A percentile compares a stretch with the other conserved stretches of the same genome.
Conservation (phyloP, 129 eudicot genomes). For the Deinandra increscens region DNA sequence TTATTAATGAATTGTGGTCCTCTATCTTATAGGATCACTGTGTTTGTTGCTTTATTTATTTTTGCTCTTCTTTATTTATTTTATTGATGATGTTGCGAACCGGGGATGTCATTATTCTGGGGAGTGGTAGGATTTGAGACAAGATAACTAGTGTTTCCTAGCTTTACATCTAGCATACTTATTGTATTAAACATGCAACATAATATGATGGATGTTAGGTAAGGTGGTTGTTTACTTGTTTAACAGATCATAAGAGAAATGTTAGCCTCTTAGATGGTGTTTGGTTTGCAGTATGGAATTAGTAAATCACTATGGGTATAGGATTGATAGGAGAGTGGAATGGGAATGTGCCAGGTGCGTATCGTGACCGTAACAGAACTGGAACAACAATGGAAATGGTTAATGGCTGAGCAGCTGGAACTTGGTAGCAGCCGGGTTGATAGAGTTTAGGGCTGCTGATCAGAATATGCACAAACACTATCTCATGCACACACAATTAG, state of each 20-base stretch:
- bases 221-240: too few species aligned
- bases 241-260: background rate
- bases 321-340: too few species aligned
- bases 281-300: background rate
- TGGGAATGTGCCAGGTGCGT: too few species aligned
- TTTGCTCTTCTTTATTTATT: background rate
- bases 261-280: background rate
- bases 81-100: background rate
- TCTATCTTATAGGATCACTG: background rate
- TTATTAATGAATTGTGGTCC: background rate
- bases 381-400: too few species aligned
- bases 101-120: background rate
- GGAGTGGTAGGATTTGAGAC: background rate
- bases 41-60: conserved; percentile 3
- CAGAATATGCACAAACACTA: too few species aligned
- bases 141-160: background rate
- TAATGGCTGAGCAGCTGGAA: too few species aligned
- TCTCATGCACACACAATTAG: too few species aligned
- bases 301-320: background rate
- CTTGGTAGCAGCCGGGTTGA: too few species aligned
- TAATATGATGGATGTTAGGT: background rate
- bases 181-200: background rate
- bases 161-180: conserved; percentile 1
- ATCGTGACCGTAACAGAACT: too few species aligned
- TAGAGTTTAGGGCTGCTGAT: too few species aligned